Evolutionary conservation across 2,329 filamentous ascomycete genomes (phyloP).

Genomic region (Colletotrichum incanum): DNA sequence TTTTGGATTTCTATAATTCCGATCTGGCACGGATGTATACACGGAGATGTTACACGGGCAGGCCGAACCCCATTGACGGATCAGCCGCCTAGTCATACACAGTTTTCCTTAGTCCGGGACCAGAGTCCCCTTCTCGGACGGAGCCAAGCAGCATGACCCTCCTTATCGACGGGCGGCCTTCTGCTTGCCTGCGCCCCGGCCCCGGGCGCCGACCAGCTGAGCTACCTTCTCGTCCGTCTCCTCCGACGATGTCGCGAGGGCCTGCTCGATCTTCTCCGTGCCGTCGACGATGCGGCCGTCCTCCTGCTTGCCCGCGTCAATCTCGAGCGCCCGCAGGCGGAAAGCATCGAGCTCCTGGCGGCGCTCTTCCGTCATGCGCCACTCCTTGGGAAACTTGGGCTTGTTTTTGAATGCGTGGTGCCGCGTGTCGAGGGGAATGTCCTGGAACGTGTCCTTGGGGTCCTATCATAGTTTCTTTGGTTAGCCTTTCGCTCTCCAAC

Average conservation of each 20-base stretch:
- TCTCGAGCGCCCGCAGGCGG: slow-evolving; percentile 66
- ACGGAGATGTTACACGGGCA: slow-evolving; percentile 43
- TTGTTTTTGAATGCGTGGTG: slow-evolving; percentile 82
- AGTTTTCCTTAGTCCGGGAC: slow-evolving; percentile 5
- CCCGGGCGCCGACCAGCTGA: slow-evolving; percentile 49
- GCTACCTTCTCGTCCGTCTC: slow-evolving; percentile 52
- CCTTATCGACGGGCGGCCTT: slow-evolving; percentile 24
- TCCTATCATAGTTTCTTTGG: slow-evolving; percentile 65
- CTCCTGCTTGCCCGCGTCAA: slow-evolving; percentile 70
- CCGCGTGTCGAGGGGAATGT: slow-evolving; percentile 90
- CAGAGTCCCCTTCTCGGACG: neutral
- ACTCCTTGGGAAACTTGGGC: slow-evolving; percentile 83
- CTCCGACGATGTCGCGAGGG: slow-evolving; percentile 47
- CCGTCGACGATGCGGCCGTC: slow-evolving; percentile 74
- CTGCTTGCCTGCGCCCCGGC: slow-evolving; percentile 23
- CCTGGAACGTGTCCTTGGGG: slow-evolving; percentile 84
- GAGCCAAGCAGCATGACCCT: neutral
- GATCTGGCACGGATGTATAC: slow-evolving; percentile 36
- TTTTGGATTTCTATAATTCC: slow-evolving; percentile 36
- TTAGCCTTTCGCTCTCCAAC: neutral
- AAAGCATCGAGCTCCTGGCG: slow-evolving; percentile 75
- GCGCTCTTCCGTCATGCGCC: slow-evolving; percentile 83
- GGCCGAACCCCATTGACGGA: slow-evolving; percentile 8
- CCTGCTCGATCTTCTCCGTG: slow-evolving; percentile 61
- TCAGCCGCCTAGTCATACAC: slow-evolving; percentile 40